These are phyloP conservation scores for Metschnikowia sp. DNA, from an alignment of 805 yeast genomes.

Conservation along the genomic window DNA sequence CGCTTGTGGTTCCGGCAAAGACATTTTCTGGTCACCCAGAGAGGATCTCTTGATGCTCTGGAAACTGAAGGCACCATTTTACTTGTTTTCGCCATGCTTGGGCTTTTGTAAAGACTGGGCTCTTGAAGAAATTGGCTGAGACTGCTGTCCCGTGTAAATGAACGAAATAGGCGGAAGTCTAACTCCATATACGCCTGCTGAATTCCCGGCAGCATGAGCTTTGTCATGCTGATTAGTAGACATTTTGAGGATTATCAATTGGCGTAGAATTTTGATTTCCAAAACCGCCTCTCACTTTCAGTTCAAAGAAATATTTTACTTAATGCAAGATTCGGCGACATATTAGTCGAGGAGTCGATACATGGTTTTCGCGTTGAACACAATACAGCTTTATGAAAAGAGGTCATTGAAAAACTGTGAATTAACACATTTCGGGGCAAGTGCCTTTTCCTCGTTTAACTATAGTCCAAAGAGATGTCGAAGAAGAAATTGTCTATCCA, in stretches of 20 bases:
- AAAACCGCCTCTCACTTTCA: not conserved
- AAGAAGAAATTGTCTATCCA: no score
- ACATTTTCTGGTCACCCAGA: not conserved
- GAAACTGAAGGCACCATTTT: no score
- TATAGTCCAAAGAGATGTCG: no score
- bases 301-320: no score
- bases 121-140: constrained; percentile 4
- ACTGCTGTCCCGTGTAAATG: constrained; percentile 17
- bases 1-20: constrained; percentile 9
- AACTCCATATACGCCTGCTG: constrained; percentile 8
- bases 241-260: not conserved
- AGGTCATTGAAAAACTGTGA: no score
- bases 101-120: constrained; percentile 2
- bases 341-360: no score
- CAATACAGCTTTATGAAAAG: no score
- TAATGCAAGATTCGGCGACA: no score
- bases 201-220: not conserved
- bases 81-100: not conserved
- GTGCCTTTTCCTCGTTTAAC: no score
- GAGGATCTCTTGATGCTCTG: no score
- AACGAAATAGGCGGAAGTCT: constrained; percentile 30
- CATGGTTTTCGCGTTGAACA: no score
- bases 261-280: not conserved
- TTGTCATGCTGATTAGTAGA: not conserved
- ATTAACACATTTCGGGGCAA: no score